Evolutionary conservation across 768 basidiomycete species (phyloP).

Genomic region (Agaricus blazei): DNA sequence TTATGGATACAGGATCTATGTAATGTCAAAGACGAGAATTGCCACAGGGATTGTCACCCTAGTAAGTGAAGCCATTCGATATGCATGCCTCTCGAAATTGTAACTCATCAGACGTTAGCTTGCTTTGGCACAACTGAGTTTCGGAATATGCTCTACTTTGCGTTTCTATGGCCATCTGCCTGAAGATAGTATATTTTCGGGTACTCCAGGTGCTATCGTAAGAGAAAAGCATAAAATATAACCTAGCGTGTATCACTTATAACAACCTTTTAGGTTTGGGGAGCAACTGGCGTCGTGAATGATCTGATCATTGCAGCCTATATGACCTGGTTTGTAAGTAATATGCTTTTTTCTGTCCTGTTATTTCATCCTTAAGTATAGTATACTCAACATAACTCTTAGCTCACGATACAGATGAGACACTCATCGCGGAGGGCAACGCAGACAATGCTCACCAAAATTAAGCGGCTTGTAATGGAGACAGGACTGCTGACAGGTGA

Average conservation of each 20-base stretch:
- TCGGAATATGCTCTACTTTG: neutral
- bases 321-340: conserved; percentile 1
- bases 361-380: neutral
- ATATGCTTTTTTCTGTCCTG: neutral
- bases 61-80: neutral
- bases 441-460: neutral
- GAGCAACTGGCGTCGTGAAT: neutral
- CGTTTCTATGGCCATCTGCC: neutral
- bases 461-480: conserved; percentile 3
- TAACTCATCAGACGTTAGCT: neutral
- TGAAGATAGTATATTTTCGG: neutral
- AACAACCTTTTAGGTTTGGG: neutral
- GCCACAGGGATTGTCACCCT: neutral
- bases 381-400: neutral
- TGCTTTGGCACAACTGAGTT: neutral
- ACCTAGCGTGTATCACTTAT: neutral
- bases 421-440: neutral
- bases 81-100: neutral
- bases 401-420: neutral
- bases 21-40: neutral
- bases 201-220: neutral
- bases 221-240: neutral
- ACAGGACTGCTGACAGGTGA: conserved; percentile 4
- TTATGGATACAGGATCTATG: neutral
- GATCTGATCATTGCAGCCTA: conserved; percentile 2